phyloP scores from a whole-genome alignment of 78 protist species.

The Dictyostelium firmibasis region DNA sequence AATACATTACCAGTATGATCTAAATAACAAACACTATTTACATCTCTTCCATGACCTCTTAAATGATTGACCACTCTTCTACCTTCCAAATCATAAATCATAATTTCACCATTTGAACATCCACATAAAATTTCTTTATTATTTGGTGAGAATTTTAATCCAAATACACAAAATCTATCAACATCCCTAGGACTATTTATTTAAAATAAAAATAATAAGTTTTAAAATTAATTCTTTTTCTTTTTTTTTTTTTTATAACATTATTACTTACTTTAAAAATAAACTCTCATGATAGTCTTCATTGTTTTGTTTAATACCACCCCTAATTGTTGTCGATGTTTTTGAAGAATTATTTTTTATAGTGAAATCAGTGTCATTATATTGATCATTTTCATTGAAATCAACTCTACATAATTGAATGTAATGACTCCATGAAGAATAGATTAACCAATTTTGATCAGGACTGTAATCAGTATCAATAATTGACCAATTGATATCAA shows the following conservation, averaged over 20 bases:
- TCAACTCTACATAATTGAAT: constrained; percentile 56
- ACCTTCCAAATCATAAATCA: constrained; percentile 65
- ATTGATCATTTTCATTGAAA: neutral
- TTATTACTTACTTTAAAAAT: neutral
- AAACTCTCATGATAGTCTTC: constrained; percentile 5
- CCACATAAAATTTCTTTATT: constrained; percentile 81
- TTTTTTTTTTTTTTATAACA: neutral
- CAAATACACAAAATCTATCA: constrained; percentile 79
- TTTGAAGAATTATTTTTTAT: neutral
- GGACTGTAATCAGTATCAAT: constrained; percentile 54
- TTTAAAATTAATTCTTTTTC: neutral
- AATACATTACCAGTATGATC: constrained; percentile 55
- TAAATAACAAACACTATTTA: constrained; percentile 76
- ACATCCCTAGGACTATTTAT: neutral
- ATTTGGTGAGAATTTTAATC: constrained; percentile 75
- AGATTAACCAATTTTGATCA: constrained; percentile 69
- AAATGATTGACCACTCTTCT: neutral
- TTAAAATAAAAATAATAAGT: neutral
- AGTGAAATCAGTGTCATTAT: neutral
- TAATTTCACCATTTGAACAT: constrained; percentile 46
- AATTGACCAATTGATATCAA: constrained; percentile 60
- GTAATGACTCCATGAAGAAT: constrained; percentile 75
- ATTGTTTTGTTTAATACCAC: neutral
- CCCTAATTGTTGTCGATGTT: neutral
- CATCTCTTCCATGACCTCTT: constrained; percentile 77